Evolutionary conservation across 164 flowering plant genomes (phyloP).

Genomic region (Magnolia kwangsiensis): DNA sequence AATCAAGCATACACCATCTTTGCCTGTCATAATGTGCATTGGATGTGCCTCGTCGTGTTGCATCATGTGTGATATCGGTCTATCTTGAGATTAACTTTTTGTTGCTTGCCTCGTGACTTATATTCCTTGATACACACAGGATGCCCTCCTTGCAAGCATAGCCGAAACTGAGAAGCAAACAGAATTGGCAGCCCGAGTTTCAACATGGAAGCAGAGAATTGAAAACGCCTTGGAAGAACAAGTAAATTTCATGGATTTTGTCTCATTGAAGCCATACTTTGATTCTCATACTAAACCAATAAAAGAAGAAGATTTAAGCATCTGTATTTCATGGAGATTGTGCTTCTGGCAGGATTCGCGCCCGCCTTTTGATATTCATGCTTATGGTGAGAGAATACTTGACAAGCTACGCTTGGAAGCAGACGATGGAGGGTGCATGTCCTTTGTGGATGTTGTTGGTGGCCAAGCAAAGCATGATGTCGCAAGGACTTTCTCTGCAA

Average conservation of each 20-base stretch:
- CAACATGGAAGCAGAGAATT: slow-evolving; percentile 95
- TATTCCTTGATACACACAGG: slow-evolving; percentile 35
- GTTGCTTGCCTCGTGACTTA: slow-evolving; percentile 2
- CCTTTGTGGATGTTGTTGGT: slow-evolving; percentile 66
- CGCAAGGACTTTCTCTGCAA: slow-evolving; percentile 86
- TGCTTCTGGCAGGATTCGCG: slow-evolving; percentile 57
- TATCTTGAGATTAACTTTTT: too few species aligned
- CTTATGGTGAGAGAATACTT: slow-evolving; percentile 67
- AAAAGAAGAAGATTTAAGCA: neutral
- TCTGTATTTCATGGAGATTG: neutral
- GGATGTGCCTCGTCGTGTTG: neutral
- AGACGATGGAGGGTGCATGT: slow-evolving; percentile 32
- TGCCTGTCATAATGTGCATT: neutral
- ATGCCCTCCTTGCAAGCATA: slow-evolving; percentile 81
- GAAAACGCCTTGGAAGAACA: slow-evolving; percentile 82
- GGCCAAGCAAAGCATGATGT: slow-evolving; percentile 83
- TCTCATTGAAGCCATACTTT: neutral
- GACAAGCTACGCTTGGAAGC: slow-evolving; percentile 48
- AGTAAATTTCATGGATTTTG: slow-evolving; percentile 28
- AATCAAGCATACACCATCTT: neutral
- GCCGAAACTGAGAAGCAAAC: slow-evolving; percentile 84
- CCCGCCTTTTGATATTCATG: slow-evolving; percentile 90
- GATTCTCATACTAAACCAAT: slow-evolving; percentile 1
- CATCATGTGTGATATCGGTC: neutral
- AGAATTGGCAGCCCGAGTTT: slow-evolving; percentile 83